phyloP scores from a whole-genome alignment of 257 asterid species.

The Solanum lycopersicoides region DNA sequence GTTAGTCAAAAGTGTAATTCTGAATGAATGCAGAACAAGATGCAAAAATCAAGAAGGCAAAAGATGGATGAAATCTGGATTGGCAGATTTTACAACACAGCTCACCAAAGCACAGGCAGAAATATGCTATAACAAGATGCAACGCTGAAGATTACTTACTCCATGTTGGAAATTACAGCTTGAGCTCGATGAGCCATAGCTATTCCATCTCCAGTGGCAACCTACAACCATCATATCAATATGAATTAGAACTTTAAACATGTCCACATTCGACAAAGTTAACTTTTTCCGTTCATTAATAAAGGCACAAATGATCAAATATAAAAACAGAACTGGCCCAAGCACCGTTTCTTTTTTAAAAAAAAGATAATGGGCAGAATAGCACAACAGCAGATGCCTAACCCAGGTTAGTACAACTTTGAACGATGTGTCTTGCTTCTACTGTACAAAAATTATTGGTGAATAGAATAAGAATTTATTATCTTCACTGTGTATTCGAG shows the following conservation, averaged over 20 bases:
- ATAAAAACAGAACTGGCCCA: background rate
- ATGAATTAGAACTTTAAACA: background rate
- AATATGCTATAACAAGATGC: background rate
- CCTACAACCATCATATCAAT: conserved; percentile 29
- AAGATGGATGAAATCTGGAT: background rate
- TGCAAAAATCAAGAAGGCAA: background rate
- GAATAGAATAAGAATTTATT: background rate
- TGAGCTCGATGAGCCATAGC: conserved; percentile 98
- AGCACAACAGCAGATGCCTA: background rate
- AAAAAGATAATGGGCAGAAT: background rate
- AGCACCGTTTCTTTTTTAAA: background rate
- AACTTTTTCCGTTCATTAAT: background rate
- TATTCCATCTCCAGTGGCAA: conserved; percentile 98
- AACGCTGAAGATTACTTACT: conserved; percentile 45
- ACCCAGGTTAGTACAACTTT: background rate
- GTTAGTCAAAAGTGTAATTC: background rate
- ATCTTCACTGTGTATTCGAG: background rate
- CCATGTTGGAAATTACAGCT: conserved; percentile 96
- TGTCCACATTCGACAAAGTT: background rate
- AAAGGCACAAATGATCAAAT: background rate
- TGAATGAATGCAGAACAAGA: background rate
- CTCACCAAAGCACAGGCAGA: background rate
- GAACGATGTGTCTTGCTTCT: background rate
- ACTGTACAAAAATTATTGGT: background rate
- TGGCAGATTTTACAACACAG: background rate